Evolutionary conservation across 805 yeast species (phyloP), one percentile per base, ranked within the genome.

Genomic region (Starmerella geochares): DNA sequence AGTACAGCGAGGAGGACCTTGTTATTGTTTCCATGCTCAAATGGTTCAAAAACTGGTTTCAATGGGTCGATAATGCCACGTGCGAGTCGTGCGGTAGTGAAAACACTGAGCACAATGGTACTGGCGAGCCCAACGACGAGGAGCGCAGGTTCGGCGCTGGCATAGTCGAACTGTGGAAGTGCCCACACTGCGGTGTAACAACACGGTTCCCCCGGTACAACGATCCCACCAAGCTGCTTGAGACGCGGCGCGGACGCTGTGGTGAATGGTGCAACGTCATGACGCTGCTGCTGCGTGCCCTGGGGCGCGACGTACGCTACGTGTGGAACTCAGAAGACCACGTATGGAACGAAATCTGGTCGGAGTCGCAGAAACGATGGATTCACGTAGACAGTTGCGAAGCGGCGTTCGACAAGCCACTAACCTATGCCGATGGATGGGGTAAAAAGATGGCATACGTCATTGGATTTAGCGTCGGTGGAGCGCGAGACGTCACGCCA

Each of bases 201-300:
- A 69, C 77, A 14, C 68, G 85, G 43, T 90, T 86, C 55, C 87
- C 95, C 0, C 70, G 97, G 32, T 83, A 83, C 60, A 81, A 83
- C 61, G 75, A 79, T 54, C 83, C 90, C 0, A 67, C 66, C 0
- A 76, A 74, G 52, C 66, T 90, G 21, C 65, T 90, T 14, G 68
- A 75, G 25, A 75, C 81, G 0, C 68, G 86, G 38, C 62, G 62
- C 29, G 97, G 97, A 0, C 71, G 97, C 43, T 90, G 97, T 66
- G 97, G 97, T 0, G 97, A 90, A 64, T 90, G 95, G 94, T 90
- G 88, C 49, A 83, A 84, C 58, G 78, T 90, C 54, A 87, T 88
- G 62, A 73, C 83, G 40, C 68, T 86, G 31, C 66, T 87, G 2
- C 67, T 88, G 48, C 71, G 79, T 24, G 78, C 95, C 0, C 67